phyloP scores from a whole-genome alignment of 176 grass and related monocot genomes.

The Oryza meridionalis region DNA sequence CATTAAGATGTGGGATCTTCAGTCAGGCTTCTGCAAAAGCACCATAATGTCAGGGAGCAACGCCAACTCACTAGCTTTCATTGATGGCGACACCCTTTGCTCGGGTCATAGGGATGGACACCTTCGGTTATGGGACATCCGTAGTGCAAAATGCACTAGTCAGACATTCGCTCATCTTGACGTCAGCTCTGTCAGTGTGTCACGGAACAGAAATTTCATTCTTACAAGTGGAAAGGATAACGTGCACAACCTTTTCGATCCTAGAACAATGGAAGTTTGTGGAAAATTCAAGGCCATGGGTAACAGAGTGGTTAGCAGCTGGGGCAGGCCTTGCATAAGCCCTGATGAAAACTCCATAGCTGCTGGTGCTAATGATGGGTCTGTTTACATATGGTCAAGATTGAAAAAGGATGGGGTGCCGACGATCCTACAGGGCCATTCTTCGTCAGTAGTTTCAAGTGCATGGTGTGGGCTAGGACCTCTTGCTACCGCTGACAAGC shows the following conservation, averaged over 20 bases:
- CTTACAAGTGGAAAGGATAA: constrained; percentile 93
- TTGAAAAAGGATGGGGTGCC: constrained; percentile 43
- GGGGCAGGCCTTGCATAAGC: constrained; percentile 82
- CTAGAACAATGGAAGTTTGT: constrained; percentile 85
- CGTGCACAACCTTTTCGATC: constrained; percentile 84
- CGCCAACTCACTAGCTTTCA: constrained; percentile 86
- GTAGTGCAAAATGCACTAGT: constrained; percentile 65
- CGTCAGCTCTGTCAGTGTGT: constrained; percentile 81
- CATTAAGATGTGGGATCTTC: constrained; percentile 97
- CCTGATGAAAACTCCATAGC: constrained; percentile 78
- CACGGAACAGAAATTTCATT: constrained; percentile 69
- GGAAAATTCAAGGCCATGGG: constrained; percentile 70
- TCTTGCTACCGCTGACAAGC: constrained; percentile 78
- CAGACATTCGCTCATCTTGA: constrained; percentile 74
- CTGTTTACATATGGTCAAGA: constrained; percentile 83
- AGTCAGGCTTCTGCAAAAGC: constrained; percentile 83
- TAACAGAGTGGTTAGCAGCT: constrained; percentile 62
- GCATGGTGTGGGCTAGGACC: constrained; percentile 75
- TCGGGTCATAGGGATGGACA: constrained; percentile 98
- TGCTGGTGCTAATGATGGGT: constrained; percentile 80
- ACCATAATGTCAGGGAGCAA: constrained; percentile 92
- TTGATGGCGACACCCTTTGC: constrained; percentile 74
- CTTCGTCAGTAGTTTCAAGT: constrained; percentile 66
- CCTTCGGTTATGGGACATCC: constrained; percentile 76
- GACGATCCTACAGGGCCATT: constrained; percentile 73